Percentiles rank a stretch among this genome's conserved stretches.
These are phyloP conservation scores for Alloascoidea africana DNA, from an alignment of 805 yeast genomes.

Conservation along the genomic window DNA sequence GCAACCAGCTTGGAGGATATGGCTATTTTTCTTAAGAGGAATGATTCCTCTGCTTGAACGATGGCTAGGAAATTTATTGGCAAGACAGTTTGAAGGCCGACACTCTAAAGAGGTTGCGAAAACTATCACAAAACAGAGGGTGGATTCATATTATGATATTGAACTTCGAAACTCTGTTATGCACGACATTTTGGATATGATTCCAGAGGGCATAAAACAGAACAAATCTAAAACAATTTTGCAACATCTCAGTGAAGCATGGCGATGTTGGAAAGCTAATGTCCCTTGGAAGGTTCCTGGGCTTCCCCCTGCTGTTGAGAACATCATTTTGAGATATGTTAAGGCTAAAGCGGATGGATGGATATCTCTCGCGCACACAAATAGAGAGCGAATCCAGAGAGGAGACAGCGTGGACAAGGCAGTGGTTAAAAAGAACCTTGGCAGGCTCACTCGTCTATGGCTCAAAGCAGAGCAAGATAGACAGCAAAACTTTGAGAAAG, in stretches of 20 bases:
- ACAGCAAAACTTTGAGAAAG: conserved; percentile 61
- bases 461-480: conserved; percentile 83
- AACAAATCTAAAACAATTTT: conserved; percentile 74
- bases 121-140: conserved; percentile 88
- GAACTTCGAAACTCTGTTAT: conserved; percentile 89
- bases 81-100: conserved; percentile 94
- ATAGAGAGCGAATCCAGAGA: conserved; percentile 72
- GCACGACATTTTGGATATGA: conserved; percentile 94
- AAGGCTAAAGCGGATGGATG: conserved; percentile 96
- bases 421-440: conserved; percentile 84
- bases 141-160: conserved; percentile 87
- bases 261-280: conserved; percentile 99
- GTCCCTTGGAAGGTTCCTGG: conserved; percentile 98
- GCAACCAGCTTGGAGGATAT: conserved; percentile 98
- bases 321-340: conserved; percentile 76
- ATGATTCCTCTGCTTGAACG: conserved; percentile 81
- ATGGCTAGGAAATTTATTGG: conserved; percentile 84
- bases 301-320: conserved; percentile 78
- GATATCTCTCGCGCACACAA: conserved; percentile 86
- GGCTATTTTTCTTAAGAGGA: conserved; percentile 89
- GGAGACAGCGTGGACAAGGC: conserved; percentile 95
- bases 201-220: conserved; percentile 86
- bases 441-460: conserved; percentile 87
- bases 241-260: conserved; percentile 93
- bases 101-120: conserved; percentile 83